Percentiles rank a stretch among this genome's conserved stretches.
Conservation (phyloP, 306 rosid genomes). For the Dalbergia cultrata region DNA sequence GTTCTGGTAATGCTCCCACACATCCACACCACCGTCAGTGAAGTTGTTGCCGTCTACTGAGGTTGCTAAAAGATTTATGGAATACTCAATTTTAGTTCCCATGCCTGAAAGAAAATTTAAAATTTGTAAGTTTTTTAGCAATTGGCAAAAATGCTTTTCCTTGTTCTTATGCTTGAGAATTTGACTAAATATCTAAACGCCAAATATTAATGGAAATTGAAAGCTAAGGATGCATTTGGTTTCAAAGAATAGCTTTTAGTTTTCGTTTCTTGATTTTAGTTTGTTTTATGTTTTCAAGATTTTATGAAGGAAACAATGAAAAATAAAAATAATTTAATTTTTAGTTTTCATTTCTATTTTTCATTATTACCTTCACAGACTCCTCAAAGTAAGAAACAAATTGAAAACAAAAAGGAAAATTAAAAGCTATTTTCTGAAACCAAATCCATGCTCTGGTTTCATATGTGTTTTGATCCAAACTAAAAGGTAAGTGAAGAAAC, state of each 20-base stretch:
- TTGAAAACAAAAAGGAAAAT: too few species aligned
- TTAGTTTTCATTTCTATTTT: too few species aligned
- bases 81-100: conserved; percentile 88
- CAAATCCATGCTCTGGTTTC: neutral
- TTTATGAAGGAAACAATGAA: too few species aligned
- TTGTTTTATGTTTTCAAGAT: too few species aligned
- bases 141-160: neutral
- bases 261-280: too few species aligned
- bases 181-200: conserved; percentile 51
- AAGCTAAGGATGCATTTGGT: too few species aligned
- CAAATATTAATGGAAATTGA: conserved; percentile 29
- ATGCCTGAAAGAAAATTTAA: conserved; percentile 66
- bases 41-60: conserved; percentile 60
- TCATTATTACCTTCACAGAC: too few species aligned
- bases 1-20: conserved; percentile 66
- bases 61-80: conserved; percentile 66
- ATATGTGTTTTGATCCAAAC: neutral
- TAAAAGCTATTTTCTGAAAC: too few species aligned
- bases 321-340: too few species aligned
- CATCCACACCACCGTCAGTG: conserved; percentile 64
- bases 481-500: conserved; percentile 20
- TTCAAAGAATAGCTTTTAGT: too few species aligned
- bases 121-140: conserved; percentile 12
- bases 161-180: conserved; percentile 5
- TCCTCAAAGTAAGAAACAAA: too few species aligned